A percentile compares a stretch with the other conserved stretches of the same genome.
Evolutionary conservation across 805 yeast genomes (phyloP).

Genomic region (Grigorovia transvaalensis): DNA sequence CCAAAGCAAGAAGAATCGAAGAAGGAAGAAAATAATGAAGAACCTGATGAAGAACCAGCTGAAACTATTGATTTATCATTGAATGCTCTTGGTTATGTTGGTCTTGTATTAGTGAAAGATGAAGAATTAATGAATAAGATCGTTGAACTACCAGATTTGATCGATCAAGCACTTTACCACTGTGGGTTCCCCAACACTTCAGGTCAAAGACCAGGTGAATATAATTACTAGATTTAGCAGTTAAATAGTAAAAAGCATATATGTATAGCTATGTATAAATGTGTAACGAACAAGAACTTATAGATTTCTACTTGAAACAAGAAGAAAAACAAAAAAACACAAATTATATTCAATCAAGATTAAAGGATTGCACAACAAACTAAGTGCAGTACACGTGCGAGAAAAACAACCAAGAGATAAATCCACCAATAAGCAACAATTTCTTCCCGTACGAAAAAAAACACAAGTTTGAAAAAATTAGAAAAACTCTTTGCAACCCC

Average conservation of each 20-base stretch:
- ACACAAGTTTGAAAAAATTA: neutral
- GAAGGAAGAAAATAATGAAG: neutral
- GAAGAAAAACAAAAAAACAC: neutral
- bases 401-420: neutral
- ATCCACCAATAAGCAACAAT: neutral
- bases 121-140: conserved; percentile 43
- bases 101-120: conserved; percentile 67
- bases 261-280: neutral
- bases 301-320: neutral
- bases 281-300: neutral
- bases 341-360: neutral
- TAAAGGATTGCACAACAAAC: neutral
- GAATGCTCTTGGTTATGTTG: conserved; percentile 74
- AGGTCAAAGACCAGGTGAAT: conserved; percentile 48
- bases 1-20: neutral
- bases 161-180: conserved; percentile 43
- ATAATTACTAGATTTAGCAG: conserved; percentile 39
- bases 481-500: neutral
- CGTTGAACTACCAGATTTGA: conserved; percentile 33
- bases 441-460: neutral
- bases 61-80: conserved; percentile 41
- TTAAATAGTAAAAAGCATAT: neutral
- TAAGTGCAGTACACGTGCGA: neutral
- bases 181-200: conserved; percentile 60
- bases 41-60: neutral